phyloP scores from a whole-genome alignment of 345 rosid species.

The Eucalyptus marginata region DNA sequence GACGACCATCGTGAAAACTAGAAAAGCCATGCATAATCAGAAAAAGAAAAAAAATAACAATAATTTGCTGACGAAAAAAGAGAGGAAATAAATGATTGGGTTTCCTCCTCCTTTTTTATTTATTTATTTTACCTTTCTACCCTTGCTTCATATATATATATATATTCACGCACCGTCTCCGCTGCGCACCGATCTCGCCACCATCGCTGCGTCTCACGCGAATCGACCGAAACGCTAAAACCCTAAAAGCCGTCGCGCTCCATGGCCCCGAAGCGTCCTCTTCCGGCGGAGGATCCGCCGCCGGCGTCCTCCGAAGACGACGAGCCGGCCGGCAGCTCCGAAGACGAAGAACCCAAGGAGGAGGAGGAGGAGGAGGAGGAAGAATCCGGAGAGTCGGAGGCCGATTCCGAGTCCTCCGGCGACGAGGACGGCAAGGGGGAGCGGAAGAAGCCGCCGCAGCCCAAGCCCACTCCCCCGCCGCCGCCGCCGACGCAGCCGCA shows the following conservation, averaged over 20 bases:
- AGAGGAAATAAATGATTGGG: not conserved
- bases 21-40: not conserved
- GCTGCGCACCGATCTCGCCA: rapidly evolving
- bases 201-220: too few species aligned
- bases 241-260: not conserved
- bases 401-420: not conserved
- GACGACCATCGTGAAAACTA: not conserved
- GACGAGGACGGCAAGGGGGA: not conserved
- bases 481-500: not conserved
- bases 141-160: not conserved
- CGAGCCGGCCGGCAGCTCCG: not conserved
- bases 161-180: not conserved
- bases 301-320: not conserved
- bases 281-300: not conserved
- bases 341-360: not conserved
- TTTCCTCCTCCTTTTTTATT: not conserved
- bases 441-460: not conserved
- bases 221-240: not conserved
- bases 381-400: not conserved
- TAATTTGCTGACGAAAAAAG: not conserved
- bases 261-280: not conserved
- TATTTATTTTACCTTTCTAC: not conserved
- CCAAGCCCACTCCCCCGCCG: not conserved
- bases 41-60: not conserved
- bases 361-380: not conserved